A percentile compares a stretch with the other conserved stretches of the same genome.
Conservation (phyloP, 495 filamentous ascomycete genomes). For the Gamarada debralockiae region DNA sequence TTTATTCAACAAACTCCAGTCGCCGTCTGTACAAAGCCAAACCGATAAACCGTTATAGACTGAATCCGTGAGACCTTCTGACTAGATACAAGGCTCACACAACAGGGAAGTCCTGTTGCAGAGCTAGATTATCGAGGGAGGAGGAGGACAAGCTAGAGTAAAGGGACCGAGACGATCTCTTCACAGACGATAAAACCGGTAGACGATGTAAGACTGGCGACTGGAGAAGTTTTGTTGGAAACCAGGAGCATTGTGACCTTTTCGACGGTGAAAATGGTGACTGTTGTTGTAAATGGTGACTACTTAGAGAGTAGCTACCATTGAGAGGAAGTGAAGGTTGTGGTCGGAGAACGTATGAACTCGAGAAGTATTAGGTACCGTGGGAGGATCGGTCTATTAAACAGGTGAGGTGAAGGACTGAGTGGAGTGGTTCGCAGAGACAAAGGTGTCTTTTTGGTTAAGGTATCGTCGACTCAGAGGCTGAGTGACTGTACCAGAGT, state of each 20-base stretch:
- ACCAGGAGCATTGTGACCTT: constrained; percentile 49
- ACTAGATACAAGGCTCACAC: constrained; percentile 24
- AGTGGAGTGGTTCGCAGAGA: constrained; percentile 29
- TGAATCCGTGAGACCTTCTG: constrained; percentile 25
- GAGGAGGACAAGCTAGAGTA: constrained; percentile 40
- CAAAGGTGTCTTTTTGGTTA: constrained; percentile 15
- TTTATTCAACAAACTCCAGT: constrained; percentile 40
- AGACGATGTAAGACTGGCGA: constrained; percentile 53
- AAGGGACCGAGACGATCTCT: constrained; percentile 36
- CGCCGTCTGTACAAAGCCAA: constrained; percentile 48
- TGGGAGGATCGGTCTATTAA: constrained; percentile 26
- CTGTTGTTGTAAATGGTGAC: constrained; percentile 20
- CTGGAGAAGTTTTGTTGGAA: constrained; percentile 42
- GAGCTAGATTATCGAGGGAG: constrained; percentile 37
- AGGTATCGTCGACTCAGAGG: constrained; percentile 10
- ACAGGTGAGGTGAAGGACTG: constrained; percentile 28
- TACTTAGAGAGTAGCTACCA: constrained; percentile 20
- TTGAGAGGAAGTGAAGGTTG: constrained; percentile 19
- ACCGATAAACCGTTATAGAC: constrained; percentile 41
- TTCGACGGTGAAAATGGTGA: constrained; percentile 24
- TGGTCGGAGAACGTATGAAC: constrained; percentile 11
- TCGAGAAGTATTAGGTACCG: constrained; percentile 17
- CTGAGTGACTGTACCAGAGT: constrained; percentile 8
- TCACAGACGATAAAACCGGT: constrained; percentile 51
- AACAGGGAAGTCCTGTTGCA: constrained; percentile 19